Percentiles rank a stretch among this genome's conserved stretches.
Conservation (phyloP, 805 yeast genomes). For the Phaffomyces opuntiae region DNA sequence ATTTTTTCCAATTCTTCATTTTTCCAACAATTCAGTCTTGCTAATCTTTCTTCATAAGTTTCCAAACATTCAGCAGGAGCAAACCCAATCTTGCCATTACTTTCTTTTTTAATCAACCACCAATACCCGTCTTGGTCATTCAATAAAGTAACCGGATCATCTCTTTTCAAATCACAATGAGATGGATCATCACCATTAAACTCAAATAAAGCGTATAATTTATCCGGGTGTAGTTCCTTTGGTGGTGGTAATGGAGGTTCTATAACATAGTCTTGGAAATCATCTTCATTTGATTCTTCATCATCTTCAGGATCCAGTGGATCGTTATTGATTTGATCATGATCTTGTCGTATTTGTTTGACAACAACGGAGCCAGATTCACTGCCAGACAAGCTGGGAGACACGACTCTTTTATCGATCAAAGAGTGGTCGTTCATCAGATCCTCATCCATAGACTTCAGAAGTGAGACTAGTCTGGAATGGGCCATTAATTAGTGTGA, state of each 20-base stretch:
- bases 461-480: constrained; percentile 13
- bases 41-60: constrained; percentile 84
- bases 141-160: constrained; percentile 74
- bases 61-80: constrained; percentile 96
- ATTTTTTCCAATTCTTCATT: constrained; percentile 53
- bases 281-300: constrained; percentile 23
- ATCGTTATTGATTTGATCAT: constrained; percentile 7
- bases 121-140: constrained; percentile 92
- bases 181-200: constrained; percentile 91
- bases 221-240: constrained; percentile 71
- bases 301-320: constrained; percentile 21
- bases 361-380: constrained; percentile 19
- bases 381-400: constrained; percentile 14
- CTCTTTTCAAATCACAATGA: constrained; percentile 72
- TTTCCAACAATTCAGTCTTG: constrained; percentile 86
- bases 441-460: constrained; percentile 12
- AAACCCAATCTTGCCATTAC: constrained; percentile 75
- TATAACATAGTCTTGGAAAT: constrained; percentile 34
- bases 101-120: constrained; percentile 75
- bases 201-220: constrained; percentile 79
- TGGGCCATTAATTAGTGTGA: constrained; percentile 12
- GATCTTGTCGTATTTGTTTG: constrained; percentile 2
- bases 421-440: constrained; percentile 17
- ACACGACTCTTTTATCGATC: constrained; percentile 18
- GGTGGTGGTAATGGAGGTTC: constrained; percentile 51